Evolutionary conservation across 2,329 filamentous ascomycete species (phyloP).

Genomic region (Exophiala sp.): DNA sequence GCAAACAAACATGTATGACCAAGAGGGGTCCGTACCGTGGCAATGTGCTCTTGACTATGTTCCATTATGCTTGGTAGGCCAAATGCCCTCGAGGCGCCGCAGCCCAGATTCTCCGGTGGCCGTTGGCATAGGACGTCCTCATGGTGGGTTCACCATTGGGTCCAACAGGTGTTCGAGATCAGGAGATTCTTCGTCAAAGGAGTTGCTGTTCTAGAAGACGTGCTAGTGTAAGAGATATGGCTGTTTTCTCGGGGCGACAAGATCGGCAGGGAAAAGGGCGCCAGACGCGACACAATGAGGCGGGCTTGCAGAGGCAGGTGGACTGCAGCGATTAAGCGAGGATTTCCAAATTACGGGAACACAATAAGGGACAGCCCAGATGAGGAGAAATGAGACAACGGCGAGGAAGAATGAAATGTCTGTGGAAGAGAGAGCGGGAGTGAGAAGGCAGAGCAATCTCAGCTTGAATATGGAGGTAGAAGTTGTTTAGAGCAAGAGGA

Average conservation of each 20-base stretch:
- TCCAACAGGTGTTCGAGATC: constrained; percentile 31
- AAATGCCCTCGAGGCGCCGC: constrained; percentile 19
- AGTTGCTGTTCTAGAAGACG: constrained; percentile 30
- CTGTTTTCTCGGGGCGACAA: constrained; percentile 10
- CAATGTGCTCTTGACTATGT: constrained; percentile 24
- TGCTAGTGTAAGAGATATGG: constrained; percentile 32
- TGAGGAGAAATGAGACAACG: neutral
- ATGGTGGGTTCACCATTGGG: constrained; percentile 42
- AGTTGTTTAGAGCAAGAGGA: constrained; percentile 1
- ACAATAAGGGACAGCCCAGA: constrained; percentile 6
- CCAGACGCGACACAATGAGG: constrained; percentile 11
- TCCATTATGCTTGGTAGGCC: constrained; percentile 22
- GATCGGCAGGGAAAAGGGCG: constrained; percentile 11
- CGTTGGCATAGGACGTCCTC: constrained; percentile 24
- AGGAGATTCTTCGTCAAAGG: constrained; percentile 30
- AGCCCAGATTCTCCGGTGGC: constrained; percentile 20
- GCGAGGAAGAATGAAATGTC: neutral
- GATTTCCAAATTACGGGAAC: constrained; percentile 4
- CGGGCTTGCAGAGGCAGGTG: neutral
- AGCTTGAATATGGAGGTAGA: neutral
- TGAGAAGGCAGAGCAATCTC: neutral
- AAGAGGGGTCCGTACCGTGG: constrained; percentile 16
- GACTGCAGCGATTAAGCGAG: neutral
- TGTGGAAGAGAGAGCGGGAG: neutral
- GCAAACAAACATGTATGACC: neutral